These are phyloP conservation scores for Inonotus hispidus DNA, from an alignment of 1,284 basidiomycete species.

Conservation along the genomic window DNA sequence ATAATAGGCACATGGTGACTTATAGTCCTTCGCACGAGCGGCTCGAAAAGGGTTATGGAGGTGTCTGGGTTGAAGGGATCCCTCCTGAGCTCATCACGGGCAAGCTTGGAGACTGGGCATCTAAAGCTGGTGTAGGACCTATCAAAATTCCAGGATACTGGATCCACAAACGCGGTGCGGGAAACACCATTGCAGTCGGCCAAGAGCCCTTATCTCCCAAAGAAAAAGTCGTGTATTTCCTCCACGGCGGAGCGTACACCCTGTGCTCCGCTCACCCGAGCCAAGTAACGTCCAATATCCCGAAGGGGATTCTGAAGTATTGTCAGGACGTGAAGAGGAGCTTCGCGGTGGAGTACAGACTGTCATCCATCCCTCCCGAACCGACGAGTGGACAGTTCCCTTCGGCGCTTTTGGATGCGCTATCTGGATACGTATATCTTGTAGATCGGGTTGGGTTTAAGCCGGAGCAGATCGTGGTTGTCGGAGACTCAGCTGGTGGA, in stretches of 20 bases:
- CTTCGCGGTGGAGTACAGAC: slow-evolving; percentile 33
- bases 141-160: slow-evolving; percentile 53
- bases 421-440: slow-evolving; percentile 42
- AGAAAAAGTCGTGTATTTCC: slow-evolving; percentile 46
- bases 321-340: slow-evolving; percentile 26
- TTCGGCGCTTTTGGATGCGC: slow-evolving; percentile 41
- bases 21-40: slow-evolving; percentile 1
- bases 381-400: slow-evolving; percentile 37
- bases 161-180: slow-evolving; percentile 37
- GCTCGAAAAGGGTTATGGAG: slow-evolving; percentile 17
- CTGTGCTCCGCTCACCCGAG: slow-evolving; percentile 40
- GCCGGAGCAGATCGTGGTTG: slow-evolving; percentile 41
- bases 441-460: slow-evolving; percentile 33
- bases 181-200: slow-evolving; percentile 28
- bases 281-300: slow-evolving; percentile 28
- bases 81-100: slow-evolving; percentile 46
- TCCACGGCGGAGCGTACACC: slow-evolving; percentile 49
- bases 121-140: slow-evolving; percentile 34
- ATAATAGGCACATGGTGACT: neutral
- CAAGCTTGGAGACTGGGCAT: slow-evolving; percentile 40
- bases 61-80: slow-evolving; percentile 37
- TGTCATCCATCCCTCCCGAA: slow-evolving; percentile 24
- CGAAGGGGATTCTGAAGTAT: slow-evolving; percentile 21
- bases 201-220: slow-evolving; percentile 33
- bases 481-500: slow-evolving; percentile 52